A percentile compares a stretch with the other conserved stretches of the same genome.
Evolutionary conservation across 257 asterid species (phyloP).

Genomic region (Buddleja alternifolia): DNA sequence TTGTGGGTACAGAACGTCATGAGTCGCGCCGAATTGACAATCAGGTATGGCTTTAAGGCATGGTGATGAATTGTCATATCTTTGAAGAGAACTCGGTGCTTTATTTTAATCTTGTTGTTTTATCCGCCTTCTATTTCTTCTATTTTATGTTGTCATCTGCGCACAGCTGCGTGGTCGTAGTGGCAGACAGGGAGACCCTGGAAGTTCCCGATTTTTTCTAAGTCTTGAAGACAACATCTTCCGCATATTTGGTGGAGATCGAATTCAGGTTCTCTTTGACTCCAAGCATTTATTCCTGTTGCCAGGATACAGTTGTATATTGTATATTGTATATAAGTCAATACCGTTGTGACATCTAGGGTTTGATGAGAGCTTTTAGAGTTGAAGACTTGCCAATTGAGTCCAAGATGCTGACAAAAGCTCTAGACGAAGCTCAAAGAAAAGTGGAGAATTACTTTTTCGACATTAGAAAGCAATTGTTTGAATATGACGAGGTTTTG

Average conservation of each 20-base stretch:
- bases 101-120: conserved; percentile 12
- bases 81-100: conserved; percentile 11
- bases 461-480: conserved; percentile 92
- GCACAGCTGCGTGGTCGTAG: conserved; percentile 98
- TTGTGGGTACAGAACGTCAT: conserved; percentile 96
- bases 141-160: conserved; percentile 24
- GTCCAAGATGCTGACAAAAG: conserved; percentile 97
- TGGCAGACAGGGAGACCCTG: conserved; percentile 99
- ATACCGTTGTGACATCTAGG: conserved; percentile 50
- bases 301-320: conserved; percentile 7
- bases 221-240: conserved; percentile 98
- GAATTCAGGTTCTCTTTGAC: conserved; percentile 72
- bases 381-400: conserved; percentile 98
- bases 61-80: conserved; percentile 24
- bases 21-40: conserved; percentile 99
- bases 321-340: conserved; percentile 27
- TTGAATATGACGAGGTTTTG: conserved; percentile 93
- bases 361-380: conserved; percentile 98
- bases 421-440: conserved; percentile 98
- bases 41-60: conserved; percentile 58
- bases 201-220: conserved; percentile 97
- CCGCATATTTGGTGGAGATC: conserved; percentile 98
- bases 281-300: conserved; percentile 28
- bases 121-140: conserved; percentile 30
- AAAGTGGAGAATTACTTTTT: conserved; percentile 98